phyloP scores from a whole-genome alignment of 2,329 filamentous ascomycete species.

The Amauroascus verrucosus region DNA sequence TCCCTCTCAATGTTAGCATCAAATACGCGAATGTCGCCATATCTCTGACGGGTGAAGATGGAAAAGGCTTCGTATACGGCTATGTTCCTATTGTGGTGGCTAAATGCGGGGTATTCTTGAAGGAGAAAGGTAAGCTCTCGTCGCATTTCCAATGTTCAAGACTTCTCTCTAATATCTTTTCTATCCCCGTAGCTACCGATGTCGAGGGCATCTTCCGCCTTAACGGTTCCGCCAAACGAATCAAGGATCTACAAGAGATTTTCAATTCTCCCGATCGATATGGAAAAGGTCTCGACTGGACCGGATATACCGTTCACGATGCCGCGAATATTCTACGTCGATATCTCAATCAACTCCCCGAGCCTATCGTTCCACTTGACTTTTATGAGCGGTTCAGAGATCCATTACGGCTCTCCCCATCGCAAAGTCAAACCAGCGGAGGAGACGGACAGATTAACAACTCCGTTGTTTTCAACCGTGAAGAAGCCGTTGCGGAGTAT shows the following conservation, averaged over 20 bases:
- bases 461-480: constrained; percentile 62
- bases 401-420: constrained; percentile 61
- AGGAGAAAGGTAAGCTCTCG: constrained; percentile 73
- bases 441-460: constrained; percentile 56
- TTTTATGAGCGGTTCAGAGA: constrained; percentile 87
- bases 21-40: constrained; percentile 97
- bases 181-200: constrained; percentile 59
- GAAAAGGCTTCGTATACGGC: constrained; percentile 93
- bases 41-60: constrained; percentile 82
- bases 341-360: constrained; percentile 91
- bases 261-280: constrained; percentile 95
- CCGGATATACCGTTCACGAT: constrained; percentile 95
- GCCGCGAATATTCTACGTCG: constrained; percentile 90
- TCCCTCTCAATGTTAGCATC: constrained; percentile 87
- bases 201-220: constrained; percentile 95
- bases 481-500: constrained; percentile 68
- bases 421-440: constrained; percentile 58
- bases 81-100: constrained; percentile 98
- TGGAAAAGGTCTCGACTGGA: constrained; percentile 93
- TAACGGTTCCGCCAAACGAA: constrained; percentile 91
- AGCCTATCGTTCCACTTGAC: constrained; percentile 89
- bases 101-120: constrained; percentile 93
- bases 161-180: neutral
- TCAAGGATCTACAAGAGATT: constrained; percentile 84
- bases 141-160: neutral